Conservation (phyloP, 441 rosid genomes). For the Metrosideros polymorpha region DNA sequence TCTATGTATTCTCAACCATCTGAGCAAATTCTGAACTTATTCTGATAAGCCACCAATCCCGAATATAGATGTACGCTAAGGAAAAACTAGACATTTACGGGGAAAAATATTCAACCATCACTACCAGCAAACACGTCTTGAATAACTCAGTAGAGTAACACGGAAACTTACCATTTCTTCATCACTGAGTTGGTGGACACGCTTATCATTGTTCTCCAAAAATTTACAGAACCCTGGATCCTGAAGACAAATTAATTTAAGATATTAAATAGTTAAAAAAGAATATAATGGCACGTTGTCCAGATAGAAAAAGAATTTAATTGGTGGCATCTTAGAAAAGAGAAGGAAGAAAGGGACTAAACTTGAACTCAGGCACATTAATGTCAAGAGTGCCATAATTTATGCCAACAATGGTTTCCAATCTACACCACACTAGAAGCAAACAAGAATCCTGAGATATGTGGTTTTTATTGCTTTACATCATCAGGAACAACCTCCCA, state of each 20-base stretch:
- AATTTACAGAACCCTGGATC: constrained; percentile 46
- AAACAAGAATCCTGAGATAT: background rate
- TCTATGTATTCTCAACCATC: background rate
- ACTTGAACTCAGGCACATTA: background rate
- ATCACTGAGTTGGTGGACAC: constrained; percentile 19
- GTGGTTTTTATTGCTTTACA: background rate
- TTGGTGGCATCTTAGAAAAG: background rate
- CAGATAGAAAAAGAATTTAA: background rate
- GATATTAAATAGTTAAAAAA: background rate
- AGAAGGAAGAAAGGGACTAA: background rate
- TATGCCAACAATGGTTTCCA: background rate
- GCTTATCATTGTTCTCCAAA: constrained; percentile 36
- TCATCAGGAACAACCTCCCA: background rate
- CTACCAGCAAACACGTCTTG: background rate
- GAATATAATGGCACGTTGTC: background rate
- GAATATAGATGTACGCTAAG: background rate
- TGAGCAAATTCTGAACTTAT: background rate
- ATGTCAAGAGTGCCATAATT: background rate
- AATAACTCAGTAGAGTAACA: background rate
- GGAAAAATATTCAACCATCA: background rate
- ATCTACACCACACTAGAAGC: background rate
- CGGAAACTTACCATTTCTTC: constrained; percentile 45
- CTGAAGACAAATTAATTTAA: constrained; percentile 23
- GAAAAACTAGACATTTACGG: background rate
- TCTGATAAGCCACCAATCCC: background rate